Evolutionary conservation across 2,329 filamentous ascomycete genomes (phyloP), one percentile per base, ranked within the genome.

Genomic region (Samsoniella hepiali): DNA sequence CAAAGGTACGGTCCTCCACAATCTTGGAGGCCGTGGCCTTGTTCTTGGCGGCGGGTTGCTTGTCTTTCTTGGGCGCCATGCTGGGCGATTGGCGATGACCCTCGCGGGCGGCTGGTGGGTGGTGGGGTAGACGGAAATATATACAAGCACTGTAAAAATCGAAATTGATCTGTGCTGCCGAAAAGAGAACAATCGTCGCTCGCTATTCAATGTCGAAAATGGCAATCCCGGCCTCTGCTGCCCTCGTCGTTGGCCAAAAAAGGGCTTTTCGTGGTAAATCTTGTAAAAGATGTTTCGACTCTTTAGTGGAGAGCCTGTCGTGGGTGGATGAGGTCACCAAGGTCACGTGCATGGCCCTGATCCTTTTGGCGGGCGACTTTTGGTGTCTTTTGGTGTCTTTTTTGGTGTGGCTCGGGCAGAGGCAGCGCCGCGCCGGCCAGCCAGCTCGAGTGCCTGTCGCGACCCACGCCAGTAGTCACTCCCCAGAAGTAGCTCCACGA

Each of bases 1-100:
- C 95, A 83, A 99, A 99, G 56, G 95, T 97, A 81, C 94, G 95
- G 82, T 99, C 95, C 67, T 95, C 92, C 67, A 93, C 91, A 51
- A 82, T 72, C 79, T 92, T 92, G 70, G 79, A 71, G 64, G 80
- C 76, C 29, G 79, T 74, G 63, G 79, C 75, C 79, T 63, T 63
- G 44, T 84, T 85, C 79, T 87, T 87, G 75, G 78, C 81, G 63
- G 71, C 78, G 22, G 50, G 45, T 51, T 65, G 60, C 31, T 66
- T 63, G 71, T 83, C 84, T 76, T 93, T 93, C 64, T 90, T 90
- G 75, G 90, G 81, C 22, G 22, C 22, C 90, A 93, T 93, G 71
- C 71, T 86, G 81, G 78, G 74, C 67, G 65, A 17, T 36, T 36
- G 56, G 42, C 49, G 42, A 56, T 56, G 42, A 55, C 59, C 40